Conservation (phyloP, 208 protist species). For the Trypanosoma lewisi region DNA sequence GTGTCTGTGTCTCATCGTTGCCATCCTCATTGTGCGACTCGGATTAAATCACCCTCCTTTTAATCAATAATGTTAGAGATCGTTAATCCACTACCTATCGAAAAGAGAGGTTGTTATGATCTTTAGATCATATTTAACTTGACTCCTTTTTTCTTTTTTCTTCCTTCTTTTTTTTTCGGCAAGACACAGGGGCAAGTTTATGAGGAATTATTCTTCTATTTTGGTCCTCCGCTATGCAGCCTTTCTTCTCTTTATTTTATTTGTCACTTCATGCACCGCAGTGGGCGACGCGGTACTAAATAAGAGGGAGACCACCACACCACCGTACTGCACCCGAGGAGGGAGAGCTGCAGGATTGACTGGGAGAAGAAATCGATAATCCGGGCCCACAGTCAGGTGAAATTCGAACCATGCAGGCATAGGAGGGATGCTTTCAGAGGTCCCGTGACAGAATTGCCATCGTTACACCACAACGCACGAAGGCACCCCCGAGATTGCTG, state of each 20-base stretch:
- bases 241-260: not conserved
- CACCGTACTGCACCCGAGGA: not conserved
- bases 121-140: too few relatives aligned
- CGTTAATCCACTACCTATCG: too few relatives aligned
- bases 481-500: not conserved
- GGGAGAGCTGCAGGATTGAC: not conserved
- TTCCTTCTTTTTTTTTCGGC: too few relatives aligned
- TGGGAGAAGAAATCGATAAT: conserved; percentile 8
- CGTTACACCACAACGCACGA: not conserved
- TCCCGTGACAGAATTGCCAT: conserved; percentile 18
- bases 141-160: too few relatives aligned
- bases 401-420: conserved; percentile 14
- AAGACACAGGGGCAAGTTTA: too few relatives aligned
- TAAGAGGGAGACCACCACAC: not conserved
- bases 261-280: not conserved
- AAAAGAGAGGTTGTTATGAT: too few relatives aligned
- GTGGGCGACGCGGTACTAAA: not conserved
- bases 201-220: too few relatives aligned
- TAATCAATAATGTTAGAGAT: too few relatives aligned
- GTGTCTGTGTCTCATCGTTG: not conserved
- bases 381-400: not conserved
- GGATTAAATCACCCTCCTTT: too few relatives aligned
- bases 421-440: conserved; percentile 17
- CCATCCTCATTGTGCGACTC: too few relatives aligned
- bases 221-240: too few relatives aligned